These are phyloP conservation scores for Silene noctiflora DNA, from an alignment of 179 eudicot genomes.

Conservation along the genomic window DNA sequence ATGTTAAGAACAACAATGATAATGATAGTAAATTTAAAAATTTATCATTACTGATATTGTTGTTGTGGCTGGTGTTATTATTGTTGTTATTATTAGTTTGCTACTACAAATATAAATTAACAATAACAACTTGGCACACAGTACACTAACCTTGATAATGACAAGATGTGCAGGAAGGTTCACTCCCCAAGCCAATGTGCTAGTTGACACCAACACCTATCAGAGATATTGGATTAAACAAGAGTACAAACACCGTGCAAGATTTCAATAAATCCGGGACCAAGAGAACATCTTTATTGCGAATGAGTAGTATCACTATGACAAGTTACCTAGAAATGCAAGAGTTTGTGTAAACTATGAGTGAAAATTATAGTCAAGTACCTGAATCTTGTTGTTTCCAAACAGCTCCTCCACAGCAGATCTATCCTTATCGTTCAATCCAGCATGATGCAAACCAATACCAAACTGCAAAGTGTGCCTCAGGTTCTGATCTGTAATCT, in stretches of 20 bases:
- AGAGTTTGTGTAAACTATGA: not conserved
- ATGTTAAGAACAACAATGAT: not conserved
- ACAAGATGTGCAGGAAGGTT: constrained; percentile 99
- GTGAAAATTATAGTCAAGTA: not conserved
- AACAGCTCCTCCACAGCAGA: constrained; percentile 93
- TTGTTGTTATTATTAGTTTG: not conserved
- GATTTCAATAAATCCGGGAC: constrained; percentile 7
- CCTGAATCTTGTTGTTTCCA: constrained; percentile 97
- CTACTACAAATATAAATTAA: not conserved
- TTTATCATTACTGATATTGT: not conserved
- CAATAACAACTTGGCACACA: not conserved
- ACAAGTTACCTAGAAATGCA: not conserved
- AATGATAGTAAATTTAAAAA: not conserved
- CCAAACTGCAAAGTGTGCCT: constrained; percentile 98
- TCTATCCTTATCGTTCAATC: constrained; percentile 89
- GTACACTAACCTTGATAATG: constrained; percentile 72
- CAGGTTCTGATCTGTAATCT: constrained; percentile 83
- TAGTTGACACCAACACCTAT: constrained; percentile 94
- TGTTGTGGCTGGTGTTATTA: not conserved
- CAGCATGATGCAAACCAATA: constrained; percentile 96
- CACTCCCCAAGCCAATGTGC: constrained; percentile 99
- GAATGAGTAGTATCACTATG: not conserved
- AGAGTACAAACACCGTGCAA: not conserved
- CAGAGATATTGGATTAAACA: constrained; percentile 5
- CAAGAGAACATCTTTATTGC: constrained; percentile 8